Base-by-base conservation (phyloP, 495 filamentous ascomycete genomes). In the Annulohypoxylon maeteangense region DNA sequence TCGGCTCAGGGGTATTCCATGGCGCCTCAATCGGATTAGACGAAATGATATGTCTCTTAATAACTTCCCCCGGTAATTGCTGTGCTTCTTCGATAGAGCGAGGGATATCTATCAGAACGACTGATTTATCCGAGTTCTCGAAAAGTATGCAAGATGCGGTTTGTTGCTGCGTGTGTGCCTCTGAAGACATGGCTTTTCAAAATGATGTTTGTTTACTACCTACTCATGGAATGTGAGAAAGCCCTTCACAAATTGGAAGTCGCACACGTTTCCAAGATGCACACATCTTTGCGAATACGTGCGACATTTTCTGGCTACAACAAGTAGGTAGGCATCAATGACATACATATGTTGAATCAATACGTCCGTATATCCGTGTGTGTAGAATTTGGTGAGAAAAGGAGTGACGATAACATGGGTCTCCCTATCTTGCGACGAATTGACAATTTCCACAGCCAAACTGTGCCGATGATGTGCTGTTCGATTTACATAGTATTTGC, bases 41-140 rank as follows among this genome's bases (percentile, higher is more conserved):
- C 38, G 82, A 84, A 47, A 82, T 63, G 14, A 85, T 72, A 57
- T 71, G 67, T 31, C 78, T 72, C 27, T 18, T 60, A 34, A 70
- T 58, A 25, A 51, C 34, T 42, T 74, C 63, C 42, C 72, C 73
- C 0, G 80, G 78, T n/a, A 75, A 77, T 6, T 78, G 67, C 45
- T 85, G 83, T 12, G 79, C 75, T 56, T 85, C 82, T 64, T 85
- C 82, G 31, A 85, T 74, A 36, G 83, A 83, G 20, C 80, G 68
- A 22, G 82, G 81, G 32, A 85, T 72, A 62, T 85, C 83, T 58
- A 85, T 72, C 8, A 85, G 47, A 42, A 83, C 59, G 32, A 75
- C 68, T 32, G 79, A 75, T 58, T 74, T 72, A 67, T 67, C 68
- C 4, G 71, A 62, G 57, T 78, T 83, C 42, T 80, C 75, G 73